Evolutionary conservation across 2,329 filamentous ascomycete genomes (phyloP).

Genomic region (Diaporthe sp.): DNA sequence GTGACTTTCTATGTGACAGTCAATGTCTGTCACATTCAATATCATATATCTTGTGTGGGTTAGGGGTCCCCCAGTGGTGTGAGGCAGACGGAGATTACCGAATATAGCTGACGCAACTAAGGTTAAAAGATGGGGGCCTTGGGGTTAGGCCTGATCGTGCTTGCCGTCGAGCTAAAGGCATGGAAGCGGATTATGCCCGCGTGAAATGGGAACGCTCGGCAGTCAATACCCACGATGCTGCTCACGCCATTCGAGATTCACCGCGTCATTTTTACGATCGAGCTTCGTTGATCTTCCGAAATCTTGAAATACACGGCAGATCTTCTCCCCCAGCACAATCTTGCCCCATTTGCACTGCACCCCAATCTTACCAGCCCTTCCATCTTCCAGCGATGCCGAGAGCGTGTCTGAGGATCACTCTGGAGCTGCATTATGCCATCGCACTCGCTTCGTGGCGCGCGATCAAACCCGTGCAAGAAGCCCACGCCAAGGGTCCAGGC

Average conservation of each 20-base stretch:
- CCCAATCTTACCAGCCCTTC: slow-evolving; percentile 9
- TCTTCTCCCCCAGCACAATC: not conserved
- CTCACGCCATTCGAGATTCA: slow-evolving; percentile 4
- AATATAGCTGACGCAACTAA: slow-evolving; percentile 23
- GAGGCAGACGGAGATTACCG: slow-evolving; percentile 30
- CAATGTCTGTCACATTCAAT: slow-evolving; percentile 15
- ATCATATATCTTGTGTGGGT: slow-evolving; percentile 8
- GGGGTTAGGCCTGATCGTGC: not conserved
- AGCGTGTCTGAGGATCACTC: not conserved
- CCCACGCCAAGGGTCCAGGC: not conserved
- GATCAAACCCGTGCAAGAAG: not conserved
- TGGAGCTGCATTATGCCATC: not conserved
- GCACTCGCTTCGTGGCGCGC: not conserved
- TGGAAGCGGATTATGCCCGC: slow-evolving; percentile 7
- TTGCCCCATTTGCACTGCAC: slow-evolving; percentile 4
- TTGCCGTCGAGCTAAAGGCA: not conserved
- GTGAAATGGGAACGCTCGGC: not conserved
- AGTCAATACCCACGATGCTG: slow-evolving; percentile 9
- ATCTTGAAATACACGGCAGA: slow-evolving; percentile 23
- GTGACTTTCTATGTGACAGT: not conserved
- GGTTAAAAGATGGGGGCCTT: slow-evolving; percentile 31
- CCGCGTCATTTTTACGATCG: slow-evolving; percentile 18
- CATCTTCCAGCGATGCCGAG: not conserved
- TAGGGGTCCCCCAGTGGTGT: slow-evolving; percentile 15
- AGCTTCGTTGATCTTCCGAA: slow-evolving; percentile 32